Conservation (phyloP, 345 rosid species). For the Melaleuca alternifolia region DNA sequence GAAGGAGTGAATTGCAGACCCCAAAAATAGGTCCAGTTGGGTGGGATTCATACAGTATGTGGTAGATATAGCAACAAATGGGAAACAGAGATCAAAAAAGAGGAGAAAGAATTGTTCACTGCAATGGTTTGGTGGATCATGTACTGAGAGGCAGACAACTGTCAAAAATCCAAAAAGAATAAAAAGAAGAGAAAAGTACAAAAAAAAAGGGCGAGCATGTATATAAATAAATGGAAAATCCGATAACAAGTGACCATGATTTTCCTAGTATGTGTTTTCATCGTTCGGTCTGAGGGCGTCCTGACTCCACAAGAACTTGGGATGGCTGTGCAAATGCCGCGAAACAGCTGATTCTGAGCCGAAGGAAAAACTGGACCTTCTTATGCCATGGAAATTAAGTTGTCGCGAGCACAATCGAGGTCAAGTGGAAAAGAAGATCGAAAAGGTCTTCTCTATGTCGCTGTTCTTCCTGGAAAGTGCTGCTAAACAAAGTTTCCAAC, state of each 20-base stretch:
- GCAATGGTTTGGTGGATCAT: not conserved
- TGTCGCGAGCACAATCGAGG: not conserved
- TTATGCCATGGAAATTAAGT: not conserved
- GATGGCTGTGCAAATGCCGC: not conserved
- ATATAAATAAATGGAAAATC: not conserved
- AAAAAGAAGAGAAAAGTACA: not conserved
- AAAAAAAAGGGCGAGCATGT: not conserved
- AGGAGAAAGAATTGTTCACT: not conserved
- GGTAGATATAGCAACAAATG: not conserved
- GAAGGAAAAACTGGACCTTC: not conserved
- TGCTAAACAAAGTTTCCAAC: not conserved
- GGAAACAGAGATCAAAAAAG: not conserved
- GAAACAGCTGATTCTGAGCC: not conserved
- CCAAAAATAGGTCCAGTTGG: not conserved
- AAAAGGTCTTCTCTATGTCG: not conserved
- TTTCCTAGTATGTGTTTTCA: not conserved
- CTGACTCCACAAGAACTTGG: not conserved
- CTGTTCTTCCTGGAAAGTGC: not conserved
- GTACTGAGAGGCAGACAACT: not conserved
- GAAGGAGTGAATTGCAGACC: not conserved
- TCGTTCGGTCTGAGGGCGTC: not conserved
- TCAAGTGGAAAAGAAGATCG: not conserved
- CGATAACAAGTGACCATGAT: not conserved
- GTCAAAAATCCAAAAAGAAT: not conserved
- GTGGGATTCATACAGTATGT: not conserved